Percentiles rank a stretch among this genome's conserved stretches.
phyloP scores from a whole-genome alignment of 129 eudicot species.

The Escallonia rubra region DNA sequence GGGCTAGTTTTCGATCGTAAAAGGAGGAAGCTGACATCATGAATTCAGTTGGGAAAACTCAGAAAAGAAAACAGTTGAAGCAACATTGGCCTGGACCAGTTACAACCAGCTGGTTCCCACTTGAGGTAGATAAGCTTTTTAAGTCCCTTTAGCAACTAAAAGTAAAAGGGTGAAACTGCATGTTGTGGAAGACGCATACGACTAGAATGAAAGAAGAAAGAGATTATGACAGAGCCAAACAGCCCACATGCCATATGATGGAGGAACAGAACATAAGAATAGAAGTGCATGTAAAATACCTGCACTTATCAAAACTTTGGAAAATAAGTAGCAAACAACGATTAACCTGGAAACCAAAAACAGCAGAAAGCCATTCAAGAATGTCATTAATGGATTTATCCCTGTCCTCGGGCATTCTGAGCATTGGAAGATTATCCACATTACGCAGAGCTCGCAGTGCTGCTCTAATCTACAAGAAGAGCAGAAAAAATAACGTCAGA shows the following conservation, averaged over 20 bases:
- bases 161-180: background rate
- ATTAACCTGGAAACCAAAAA: constrained; percentile 90
- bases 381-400: constrained; percentile 66
- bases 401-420: constrained; percentile 59
- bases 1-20: too few relatives aligned
- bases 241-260: background rate
- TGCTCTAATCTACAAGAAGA: constrained; percentile 62
- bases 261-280: background rate
- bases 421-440: constrained; percentile 67
- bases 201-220: background rate
- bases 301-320: too few relatives aligned
- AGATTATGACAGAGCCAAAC: too few relatives aligned
- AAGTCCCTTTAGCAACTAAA: background rate
- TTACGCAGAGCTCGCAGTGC: constrained; percentile 73
- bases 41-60: too few relatives aligned
- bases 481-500: constrained; percentile 1
- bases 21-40: too few relatives aligned
- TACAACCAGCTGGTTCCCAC: background rate
- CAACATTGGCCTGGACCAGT: background rate
- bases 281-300: background rate
- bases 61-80: background rate
- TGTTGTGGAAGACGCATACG: background rate
- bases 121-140: background rate
- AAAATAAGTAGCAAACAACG: background rate
- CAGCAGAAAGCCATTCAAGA: constrained; percentile 87